These are phyloP conservation scores for Sarocladium brachiariae DNA, from an alignment of 2,329 filamentous ascomycete genomes.

Conservation along the genomic window DNA sequence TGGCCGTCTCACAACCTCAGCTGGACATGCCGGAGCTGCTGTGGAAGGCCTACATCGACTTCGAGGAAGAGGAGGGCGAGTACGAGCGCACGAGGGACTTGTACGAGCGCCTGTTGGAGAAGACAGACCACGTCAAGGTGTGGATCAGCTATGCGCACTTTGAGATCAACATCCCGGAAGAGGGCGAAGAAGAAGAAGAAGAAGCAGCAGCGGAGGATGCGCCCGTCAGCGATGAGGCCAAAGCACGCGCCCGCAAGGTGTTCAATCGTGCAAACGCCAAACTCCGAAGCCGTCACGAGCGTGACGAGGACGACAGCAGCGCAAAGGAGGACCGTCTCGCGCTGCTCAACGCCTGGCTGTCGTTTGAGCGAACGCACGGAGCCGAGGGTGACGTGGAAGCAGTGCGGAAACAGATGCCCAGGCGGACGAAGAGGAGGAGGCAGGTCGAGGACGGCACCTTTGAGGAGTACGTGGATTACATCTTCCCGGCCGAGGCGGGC, in stretches of 20 bases:
- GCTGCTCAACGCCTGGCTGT: slow-evolving; percentile 84
- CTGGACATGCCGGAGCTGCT: slow-evolving; percentile 96
- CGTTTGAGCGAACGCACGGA: slow-evolving; percentile 85
- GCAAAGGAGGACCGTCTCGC: slow-evolving; percentile 92
- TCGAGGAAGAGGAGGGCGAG: slow-evolving; percentile 92
- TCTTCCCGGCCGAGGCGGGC: slow-evolving; percentile 93
- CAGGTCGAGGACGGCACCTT: slow-evolving; percentile 86
- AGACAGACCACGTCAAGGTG: slow-evolving; percentile 98
- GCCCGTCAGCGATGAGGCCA: slow-evolving; percentile 75
- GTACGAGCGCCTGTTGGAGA: slow-evolving; percentile 85
- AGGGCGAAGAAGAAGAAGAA: slow-evolving; percentile 52
- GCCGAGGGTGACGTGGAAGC: slow-evolving; percentile 66
- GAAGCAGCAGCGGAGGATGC: slow-evolving; percentile 58
- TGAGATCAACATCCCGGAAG: slow-evolving; percentile 87
- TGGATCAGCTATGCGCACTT: slow-evolving; percentile 99
- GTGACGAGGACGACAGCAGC: slow-evolving; percentile 52
- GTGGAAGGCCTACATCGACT: slow-evolving; percentile 98
- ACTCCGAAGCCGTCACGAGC: slow-evolving; percentile 50
- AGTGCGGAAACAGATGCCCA: slow-evolving; percentile 89
- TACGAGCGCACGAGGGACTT: slow-evolving; percentile 74
- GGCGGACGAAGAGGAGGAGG: slow-evolving; percentile 85
- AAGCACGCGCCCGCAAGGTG: slow-evolving; percentile 70
- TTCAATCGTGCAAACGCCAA: slow-evolving; percentile 80
- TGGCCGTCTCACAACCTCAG: slow-evolving; percentile 73
- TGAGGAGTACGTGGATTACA: slow-evolving; percentile 92